phyloP scores from a whole-genome alignment of 2,329 filamentous ascomycete species.

The Lecanoromycetidae sp. region DNA sequence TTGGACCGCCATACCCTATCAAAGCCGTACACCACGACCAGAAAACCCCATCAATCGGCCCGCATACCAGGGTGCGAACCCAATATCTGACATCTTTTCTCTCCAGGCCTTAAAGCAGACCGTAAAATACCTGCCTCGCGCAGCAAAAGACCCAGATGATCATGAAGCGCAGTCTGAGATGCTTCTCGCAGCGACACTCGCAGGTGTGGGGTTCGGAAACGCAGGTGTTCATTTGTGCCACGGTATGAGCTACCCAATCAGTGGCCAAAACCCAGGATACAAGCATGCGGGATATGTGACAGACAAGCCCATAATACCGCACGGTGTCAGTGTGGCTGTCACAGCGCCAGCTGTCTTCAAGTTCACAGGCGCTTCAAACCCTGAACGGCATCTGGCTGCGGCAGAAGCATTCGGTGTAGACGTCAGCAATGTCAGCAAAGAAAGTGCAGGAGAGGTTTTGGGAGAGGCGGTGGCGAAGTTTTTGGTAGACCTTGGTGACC shows the following conservation, averaged over 20 bases:
- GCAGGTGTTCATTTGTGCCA: conserved; percentile 85
- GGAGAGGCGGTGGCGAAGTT: conserved; percentile 74
- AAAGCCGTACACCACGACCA: conserved; percentile 72
- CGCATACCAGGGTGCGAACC: conserved; percentile 93
- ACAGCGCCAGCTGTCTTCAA: conserved; percentile 87
- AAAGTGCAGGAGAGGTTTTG: conserved; percentile 80
- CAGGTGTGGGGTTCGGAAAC: conserved; percentile 93
- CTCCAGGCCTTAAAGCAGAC: conserved; percentile 71
- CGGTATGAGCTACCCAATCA: conserved; percentile 96
- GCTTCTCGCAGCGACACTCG: conserved; percentile 85
- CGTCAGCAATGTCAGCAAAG: conserved; percentile 71
- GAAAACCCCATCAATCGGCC: conserved; percentile 81
- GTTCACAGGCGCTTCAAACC: conserved; percentile 85
- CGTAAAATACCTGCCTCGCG: conserved; percentile 82
- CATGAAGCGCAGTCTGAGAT: conserved; percentile 88
- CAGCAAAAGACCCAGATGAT: conserved; percentile 79
- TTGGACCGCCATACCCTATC: conserved; percentile 94
- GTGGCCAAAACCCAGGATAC: conserved; percentile 73
- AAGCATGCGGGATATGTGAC: conserved; percentile 79
- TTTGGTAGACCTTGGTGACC: conserved; percentile 70
- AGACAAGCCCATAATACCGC: conserved; percentile 68
- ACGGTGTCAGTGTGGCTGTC: conserved; percentile 90
- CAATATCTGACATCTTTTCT: conserved; percentile 94
- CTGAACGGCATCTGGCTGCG: conserved; percentile 77
- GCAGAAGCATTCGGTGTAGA: conserved; percentile 89